Conservation (phyloP, 2,329 filamentous ascomycete species). For the Penicillium sp. region DNA sequence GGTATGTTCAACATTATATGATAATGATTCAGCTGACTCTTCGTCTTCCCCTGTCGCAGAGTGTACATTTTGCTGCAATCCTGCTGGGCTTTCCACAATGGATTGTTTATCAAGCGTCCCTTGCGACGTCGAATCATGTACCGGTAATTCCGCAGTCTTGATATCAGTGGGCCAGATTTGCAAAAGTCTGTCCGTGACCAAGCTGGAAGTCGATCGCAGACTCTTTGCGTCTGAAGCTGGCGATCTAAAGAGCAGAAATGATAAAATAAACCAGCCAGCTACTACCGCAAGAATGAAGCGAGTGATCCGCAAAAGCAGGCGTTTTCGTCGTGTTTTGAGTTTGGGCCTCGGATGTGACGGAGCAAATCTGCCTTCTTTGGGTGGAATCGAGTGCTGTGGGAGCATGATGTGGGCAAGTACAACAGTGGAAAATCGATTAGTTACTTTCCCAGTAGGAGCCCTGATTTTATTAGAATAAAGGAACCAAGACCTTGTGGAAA, state of each 20-base stretch:
- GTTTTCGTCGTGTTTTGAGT: not conserved
- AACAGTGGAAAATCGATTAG: not conserved
- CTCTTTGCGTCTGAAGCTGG: not conserved
- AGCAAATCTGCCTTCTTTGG: not conserved
- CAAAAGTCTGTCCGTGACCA: not conserved
- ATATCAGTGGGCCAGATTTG: not conserved
- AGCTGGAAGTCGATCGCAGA: not conserved
- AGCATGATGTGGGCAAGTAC: not conserved
- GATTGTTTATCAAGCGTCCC: not conserved
- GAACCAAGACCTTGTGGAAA: not conserved
- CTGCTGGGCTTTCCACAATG: not conserved
- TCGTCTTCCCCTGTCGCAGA: not conserved
- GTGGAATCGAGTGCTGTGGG: not conserved
- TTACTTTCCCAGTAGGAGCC: not conserved
- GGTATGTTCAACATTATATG: no score
- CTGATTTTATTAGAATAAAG: not conserved
- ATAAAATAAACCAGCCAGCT: not conserved
- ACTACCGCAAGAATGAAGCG: not conserved
- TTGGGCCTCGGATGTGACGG: not conserved
- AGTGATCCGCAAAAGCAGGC: not conserved
- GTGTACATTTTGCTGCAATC: not conserved
- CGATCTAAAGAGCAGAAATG: not conserved
- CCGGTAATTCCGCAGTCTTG: not conserved
- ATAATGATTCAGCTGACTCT: not conserved
- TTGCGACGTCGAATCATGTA: not conserved